These are phyloP conservation scores for Ascochyta rabiei DNA, from an alignment of 2,329 filamentous ascomycete species.

Conservation along the genomic window DNA sequence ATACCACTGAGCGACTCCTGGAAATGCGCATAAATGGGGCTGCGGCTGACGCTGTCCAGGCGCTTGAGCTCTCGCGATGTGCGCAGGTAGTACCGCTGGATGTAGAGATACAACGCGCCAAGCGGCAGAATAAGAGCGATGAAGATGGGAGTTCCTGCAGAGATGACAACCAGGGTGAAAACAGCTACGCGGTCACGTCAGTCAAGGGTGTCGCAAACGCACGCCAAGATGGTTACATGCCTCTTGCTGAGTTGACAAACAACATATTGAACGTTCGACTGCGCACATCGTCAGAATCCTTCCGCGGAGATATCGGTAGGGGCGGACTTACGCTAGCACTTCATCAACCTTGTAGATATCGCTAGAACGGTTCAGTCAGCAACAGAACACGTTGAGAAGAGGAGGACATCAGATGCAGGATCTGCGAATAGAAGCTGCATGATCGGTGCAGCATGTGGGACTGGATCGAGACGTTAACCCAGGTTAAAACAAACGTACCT, in stretches of 20 bases:
- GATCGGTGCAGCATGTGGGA: not conserved
- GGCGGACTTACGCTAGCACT: conserved; percentile 71
- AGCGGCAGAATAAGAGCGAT: conserved; percentile 81
- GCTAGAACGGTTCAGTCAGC: conserved; percentile 47
- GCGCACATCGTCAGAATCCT: conserved; percentile 10
- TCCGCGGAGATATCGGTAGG: not conserved
- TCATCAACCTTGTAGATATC: conserved; percentile 87
- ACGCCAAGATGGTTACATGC: conserved; percentile 42
- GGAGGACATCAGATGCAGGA: not conserved
- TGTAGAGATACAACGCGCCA: conserved; percentile 81
- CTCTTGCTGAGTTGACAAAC: conserved; percentile 57
- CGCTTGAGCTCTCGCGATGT: conserved; percentile 97
- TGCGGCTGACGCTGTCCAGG: conserved; percentile 91
- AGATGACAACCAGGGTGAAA: conserved; percentile 89
- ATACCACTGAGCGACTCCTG: conserved; percentile 95
- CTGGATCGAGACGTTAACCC: not conserved
- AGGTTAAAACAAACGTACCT: conserved; percentile 62
- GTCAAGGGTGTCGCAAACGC: conserved; percentile 25
- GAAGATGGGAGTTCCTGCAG: conserved; percentile 80
- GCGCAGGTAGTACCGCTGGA: conserved; percentile 95
- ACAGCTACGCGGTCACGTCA: conserved; percentile 50
- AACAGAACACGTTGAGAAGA: not conserved
- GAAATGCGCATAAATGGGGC: conserved; percentile 97
- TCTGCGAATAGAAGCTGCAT: not conserved
- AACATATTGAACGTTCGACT: conserved; percentile 94